Base-by-base conservation (phyloP, 148 eudicot genomes). In the Rheum nobile region DNA sequence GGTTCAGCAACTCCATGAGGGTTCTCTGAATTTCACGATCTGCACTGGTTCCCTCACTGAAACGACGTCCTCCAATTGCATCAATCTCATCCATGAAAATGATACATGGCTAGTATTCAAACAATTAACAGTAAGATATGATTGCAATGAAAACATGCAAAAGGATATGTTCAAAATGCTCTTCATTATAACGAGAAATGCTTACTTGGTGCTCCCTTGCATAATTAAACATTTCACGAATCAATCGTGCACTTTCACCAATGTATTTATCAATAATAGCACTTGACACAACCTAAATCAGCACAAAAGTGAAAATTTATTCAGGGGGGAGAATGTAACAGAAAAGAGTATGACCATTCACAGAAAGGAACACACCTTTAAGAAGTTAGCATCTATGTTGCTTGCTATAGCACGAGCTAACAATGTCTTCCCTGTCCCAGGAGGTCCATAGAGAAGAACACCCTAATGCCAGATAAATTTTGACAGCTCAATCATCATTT, bases 361-460 rank as follows among this genome's bases (percentile, higher is more conserved):
- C 39, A 71, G 21, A 41, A 24, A 71, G 37, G 19, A 6, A 8
- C 72, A 29, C 19, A 91, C 98, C 94, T 96, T 95, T 38, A 91
- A 82, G 82, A 95, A 95, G 75, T 91, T 95, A 50, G 97, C 98
- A 82, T 91, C 98, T 57, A 95, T 91, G 79, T 95, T 91, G 83
- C 99, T 96, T 39, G 99, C 99, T 72, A 96, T 96, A 47, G 99
- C 99, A 81, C 97, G 86, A 76, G 99, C 98, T 78, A 95, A 82
- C 81, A 96, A 67, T 55, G 99, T 96, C 81, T 96, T 96, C 71
- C 99, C 99, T 16, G 99, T 96, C 72, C 99, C 99, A 78, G 99
- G 99, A 75, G 99, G 99, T 46, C 99, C 99, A 82, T 96, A 96
- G 6, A 96, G 96, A 79, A 96, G 99, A 82, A 95, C 98, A 83